Conservation (phyloP, 139 green algal species). For the Yamagishiella unicocca region DNA sequence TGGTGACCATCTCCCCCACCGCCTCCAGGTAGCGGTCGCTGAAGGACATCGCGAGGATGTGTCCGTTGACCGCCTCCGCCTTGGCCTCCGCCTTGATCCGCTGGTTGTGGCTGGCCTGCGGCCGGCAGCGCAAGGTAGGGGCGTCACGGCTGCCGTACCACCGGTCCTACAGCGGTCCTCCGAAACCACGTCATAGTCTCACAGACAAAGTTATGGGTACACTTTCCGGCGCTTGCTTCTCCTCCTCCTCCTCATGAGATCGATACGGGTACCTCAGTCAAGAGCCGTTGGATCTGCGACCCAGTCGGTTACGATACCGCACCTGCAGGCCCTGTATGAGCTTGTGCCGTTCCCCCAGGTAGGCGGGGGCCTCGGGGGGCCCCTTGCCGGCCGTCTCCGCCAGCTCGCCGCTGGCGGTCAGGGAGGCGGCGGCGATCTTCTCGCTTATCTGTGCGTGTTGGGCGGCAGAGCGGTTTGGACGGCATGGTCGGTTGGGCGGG, state of each 20-base stretch:
- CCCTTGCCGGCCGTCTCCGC: constrained; percentile 24
- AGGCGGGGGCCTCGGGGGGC: constrained; percentile 29
- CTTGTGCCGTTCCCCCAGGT: constrained; percentile 56
- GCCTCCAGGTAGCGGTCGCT: constrained; percentile 61
- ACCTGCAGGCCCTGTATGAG: constrained; percentile 65
- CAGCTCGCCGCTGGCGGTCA: constrained; percentile 40
- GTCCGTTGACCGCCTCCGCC: constrained; percentile 58
- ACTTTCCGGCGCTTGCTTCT: too few species aligned
- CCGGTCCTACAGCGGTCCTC: background rate
- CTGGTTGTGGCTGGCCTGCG: constrained; percentile 66
- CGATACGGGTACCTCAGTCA: too few species aligned
- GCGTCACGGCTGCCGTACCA: too few species aligned
- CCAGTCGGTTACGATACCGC: background rate
- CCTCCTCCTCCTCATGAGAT: too few species aligned
- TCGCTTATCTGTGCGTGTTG: background rate
- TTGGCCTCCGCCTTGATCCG: constrained; percentile 55
- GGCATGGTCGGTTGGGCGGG: too few species aligned
- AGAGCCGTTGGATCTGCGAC: background rate
- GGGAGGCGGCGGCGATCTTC: constrained; percentile 28
- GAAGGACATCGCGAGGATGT: constrained; percentile 73
- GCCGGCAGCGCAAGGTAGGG: too few species aligned
- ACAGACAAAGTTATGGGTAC: too few species aligned
- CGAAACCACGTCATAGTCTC: too few species aligned
- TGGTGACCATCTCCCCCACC: constrained; percentile 63
- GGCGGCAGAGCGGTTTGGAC: background rate